phyloP scores from a whole-genome alignment of 225 moss, liverwort and hornwort species.

The Lunularia cruciata region DNA sequence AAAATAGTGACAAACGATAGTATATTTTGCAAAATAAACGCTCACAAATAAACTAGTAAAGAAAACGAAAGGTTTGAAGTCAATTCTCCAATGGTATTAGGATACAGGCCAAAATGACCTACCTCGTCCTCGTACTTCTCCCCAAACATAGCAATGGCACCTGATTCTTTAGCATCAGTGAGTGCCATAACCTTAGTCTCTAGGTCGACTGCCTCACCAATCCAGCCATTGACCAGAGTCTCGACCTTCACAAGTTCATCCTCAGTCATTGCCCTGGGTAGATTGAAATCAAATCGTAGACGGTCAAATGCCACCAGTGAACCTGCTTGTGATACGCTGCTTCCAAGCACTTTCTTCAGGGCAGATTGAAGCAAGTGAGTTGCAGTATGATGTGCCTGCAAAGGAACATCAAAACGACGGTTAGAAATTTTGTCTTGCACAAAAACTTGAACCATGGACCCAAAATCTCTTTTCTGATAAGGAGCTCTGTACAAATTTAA shows the following conservation, averaged over 20 bases:
- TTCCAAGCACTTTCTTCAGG: constrained; percentile 69
- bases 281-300: constrained; percentile 85
- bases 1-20: too few relatives aligned
- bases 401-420: neutral
- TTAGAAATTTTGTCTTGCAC: too few relatives aligned
- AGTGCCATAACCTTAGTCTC: constrained; percentile 81
- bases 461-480: too few relatives aligned
- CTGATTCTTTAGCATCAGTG: constrained; percentile 67
- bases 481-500: too few relatives aligned
- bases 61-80: too few relatives aligned
- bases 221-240: constrained; percentile 77
- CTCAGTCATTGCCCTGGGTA: constrained; percentile 88
- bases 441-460: too few relatives aligned
- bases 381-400: constrained; percentile 89
- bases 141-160: constrained; percentile 79
- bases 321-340: constrained; percentile 79
- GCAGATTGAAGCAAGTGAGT: constrained; percentile 92
- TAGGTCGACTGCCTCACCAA: constrained; percentile 75
- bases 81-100: too few relatives aligned
- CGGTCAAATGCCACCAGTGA: constrained; percentile 94
- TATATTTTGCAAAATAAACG: too few relatives aligned
- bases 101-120: neutral
- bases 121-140: constrained; percentile 96
- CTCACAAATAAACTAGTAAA: too few relatives aligned
- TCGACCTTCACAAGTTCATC: constrained; percentile 60